Percentiles rank a stretch among this genome's conserved stretches.
These are phyloP conservation scores for Spizellomyces sp. DNA, from an alignment of 192 early-diverging fungal species.

Conservation along the genomic window DNA sequence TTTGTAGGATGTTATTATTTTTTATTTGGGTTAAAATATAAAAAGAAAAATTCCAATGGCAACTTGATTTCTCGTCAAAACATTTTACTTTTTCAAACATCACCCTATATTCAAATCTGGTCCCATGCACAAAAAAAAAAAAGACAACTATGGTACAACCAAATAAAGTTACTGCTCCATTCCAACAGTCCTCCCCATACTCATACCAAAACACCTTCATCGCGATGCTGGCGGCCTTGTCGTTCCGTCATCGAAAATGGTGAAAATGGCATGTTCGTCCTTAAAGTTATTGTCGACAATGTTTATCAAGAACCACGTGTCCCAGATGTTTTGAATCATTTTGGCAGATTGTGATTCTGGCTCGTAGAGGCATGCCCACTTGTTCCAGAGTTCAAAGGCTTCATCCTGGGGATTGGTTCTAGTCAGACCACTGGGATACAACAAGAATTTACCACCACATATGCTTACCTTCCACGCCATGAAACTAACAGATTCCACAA, in stretches of 20 bases:
- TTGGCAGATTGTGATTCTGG: constrained; percentile 45
- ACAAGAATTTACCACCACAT: too few species aligned
- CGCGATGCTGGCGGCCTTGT: neutral
- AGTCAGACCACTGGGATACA: too few species aligned
- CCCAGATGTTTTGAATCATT: constrained; percentile 65
- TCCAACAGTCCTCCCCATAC: too few species aligned
- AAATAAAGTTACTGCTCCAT: too few species aligned
- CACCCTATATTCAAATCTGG: too few species aligned
- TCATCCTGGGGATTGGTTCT: constrained; percentile 60
- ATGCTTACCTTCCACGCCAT: constrained; percentile 81
- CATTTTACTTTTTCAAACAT: too few species aligned
- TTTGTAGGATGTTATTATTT: too few species aligned
- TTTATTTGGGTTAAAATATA: too few species aligned
- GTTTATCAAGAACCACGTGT: constrained; percentile 89
- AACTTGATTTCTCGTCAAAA: too few species aligned
- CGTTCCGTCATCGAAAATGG: constrained; percentile 52
- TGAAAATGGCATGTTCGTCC: constrained; percentile 67
- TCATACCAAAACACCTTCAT: neutral
- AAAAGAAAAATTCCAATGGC: too few species aligned
- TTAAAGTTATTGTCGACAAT: constrained; percentile 95
- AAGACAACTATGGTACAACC: too few species aligned
- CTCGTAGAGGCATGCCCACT: constrained; percentile 79
- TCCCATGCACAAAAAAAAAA: too few species aligned
- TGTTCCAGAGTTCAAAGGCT: constrained; percentile 89
- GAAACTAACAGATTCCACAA: constrained; percentile 86